phyloP scores from a whole-genome alignment of 768 basidiomycete species.

The Agaricus subrufescens region DNA sequence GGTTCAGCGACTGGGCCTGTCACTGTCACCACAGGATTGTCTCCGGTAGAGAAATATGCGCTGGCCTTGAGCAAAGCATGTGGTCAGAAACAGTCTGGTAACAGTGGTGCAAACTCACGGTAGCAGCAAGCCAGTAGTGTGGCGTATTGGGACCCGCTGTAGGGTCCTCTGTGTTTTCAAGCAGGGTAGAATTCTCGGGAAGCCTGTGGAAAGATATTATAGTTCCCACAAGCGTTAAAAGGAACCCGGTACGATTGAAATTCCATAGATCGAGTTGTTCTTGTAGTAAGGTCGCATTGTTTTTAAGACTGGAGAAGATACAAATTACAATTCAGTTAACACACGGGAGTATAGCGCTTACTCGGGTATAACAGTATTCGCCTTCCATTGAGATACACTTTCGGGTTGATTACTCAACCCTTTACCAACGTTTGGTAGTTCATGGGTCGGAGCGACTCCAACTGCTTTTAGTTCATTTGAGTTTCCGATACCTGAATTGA shows the following conservation, averaged over 20 bases:
- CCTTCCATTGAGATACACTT: too few relatives aligned
- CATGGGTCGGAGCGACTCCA: constrained; percentile 12
- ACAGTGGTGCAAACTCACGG: background rate
- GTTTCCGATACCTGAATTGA: constrained; percentile 23
- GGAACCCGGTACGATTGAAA: too few relatives aligned
- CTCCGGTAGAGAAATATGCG: too few relatives aligned
- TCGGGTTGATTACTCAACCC: constrained; percentile 13
- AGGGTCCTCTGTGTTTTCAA: constrained; percentile 7
- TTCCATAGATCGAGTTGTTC: too few relatives aligned
- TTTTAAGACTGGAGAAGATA: too few relatives aligned
- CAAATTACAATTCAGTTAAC: too few relatives aligned
- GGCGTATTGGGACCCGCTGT: constrained; percentile 8
- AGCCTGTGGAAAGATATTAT: constrained; percentile 5
- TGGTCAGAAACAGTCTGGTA: too few relatives aligned
- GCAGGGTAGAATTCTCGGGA: background rate
- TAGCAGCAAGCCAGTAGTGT: constrained; percentile 3
- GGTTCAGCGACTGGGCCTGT: background rate
- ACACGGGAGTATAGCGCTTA: too few relatives aligned
- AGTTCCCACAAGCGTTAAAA: too few relatives aligned
- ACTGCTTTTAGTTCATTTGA: constrained; percentile 11
- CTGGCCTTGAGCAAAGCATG: too few relatives aligned
- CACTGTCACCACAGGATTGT: too few relatives aligned
- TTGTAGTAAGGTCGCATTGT: background rate
- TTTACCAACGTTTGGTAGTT: constrained; percentile 21
- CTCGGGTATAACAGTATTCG: too few relatives aligned